phyloP scores from a whole-genome alignment of 768 basidiomycete genomes.

The Wakefieldia striispora region DNA sequence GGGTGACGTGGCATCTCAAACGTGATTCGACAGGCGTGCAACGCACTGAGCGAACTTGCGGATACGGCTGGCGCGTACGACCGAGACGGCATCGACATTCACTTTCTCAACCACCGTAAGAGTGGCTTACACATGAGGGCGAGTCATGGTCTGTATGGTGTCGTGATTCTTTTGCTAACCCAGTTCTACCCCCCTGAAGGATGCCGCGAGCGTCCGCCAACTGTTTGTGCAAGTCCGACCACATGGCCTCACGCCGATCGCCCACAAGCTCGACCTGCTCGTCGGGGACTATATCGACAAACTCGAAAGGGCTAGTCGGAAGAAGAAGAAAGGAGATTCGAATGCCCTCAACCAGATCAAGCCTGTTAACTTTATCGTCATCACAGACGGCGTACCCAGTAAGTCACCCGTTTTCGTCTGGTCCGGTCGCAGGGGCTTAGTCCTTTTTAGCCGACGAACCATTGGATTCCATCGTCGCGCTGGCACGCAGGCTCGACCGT shows the following conservation, averaged over 20 bases:
- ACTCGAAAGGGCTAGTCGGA: conserved; percentile 32
- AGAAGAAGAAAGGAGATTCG: conserved; percentile 20
- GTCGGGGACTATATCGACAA: conserved; percentile 37
- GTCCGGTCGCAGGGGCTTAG: not conserved
- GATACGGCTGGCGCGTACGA: conserved; percentile 50
- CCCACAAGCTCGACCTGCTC: conserved; percentile 38
- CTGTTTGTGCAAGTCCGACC: conserved; percentile 47
- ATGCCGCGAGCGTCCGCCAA: conserved; percentile 32
- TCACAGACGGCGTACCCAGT: conserved; percentile 67
- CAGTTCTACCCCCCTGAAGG: conserved; percentile 32
- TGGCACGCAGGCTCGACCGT: conserved; percentile 50
- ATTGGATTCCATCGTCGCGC: conserved; percentile 43
- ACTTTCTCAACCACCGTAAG: conserved; percentile 51
- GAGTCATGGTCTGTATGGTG: not conserved
- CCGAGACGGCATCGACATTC: conserved; percentile 57
- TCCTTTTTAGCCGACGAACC: conserved; percentile 48
- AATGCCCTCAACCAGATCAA: conserved; percentile 39
- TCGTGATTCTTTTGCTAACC: not conserved
- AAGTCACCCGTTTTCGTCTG: conserved; percentile 16
- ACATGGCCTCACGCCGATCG: conserved; percentile 45
- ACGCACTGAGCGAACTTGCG: conserved; percentile 43
- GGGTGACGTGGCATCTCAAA: not conserved
- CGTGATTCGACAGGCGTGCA: conserved; percentile 5
- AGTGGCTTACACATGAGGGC: conserved; percentile 40
- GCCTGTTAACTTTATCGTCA: conserved; percentile 55